Base-by-base conservation (phyloP, 148 eudicot species). In the Rheum nobile region DNA sequence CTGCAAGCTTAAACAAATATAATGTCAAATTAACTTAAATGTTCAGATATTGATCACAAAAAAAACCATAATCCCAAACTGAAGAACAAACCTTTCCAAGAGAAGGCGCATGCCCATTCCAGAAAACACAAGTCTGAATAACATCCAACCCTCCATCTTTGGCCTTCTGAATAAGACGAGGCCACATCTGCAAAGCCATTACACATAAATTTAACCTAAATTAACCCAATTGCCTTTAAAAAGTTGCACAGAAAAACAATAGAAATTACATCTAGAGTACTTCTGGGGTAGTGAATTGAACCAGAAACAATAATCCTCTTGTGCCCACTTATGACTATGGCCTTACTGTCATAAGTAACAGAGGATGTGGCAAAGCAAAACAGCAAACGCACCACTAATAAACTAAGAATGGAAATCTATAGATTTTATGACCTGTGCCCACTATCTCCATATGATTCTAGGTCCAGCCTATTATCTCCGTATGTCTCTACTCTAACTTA, bases 61-160 rank as follows among this genome's bases (percentile, higher is more conserved):
- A 57, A 24, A 28, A 31, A 0, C 6, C 41, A 38, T 38, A 48
- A 24, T 22, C 17, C 32, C 38, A 0, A 9, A 21, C 0, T 13
- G 21, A 48, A 46, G 38, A 43, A 65, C 0, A 46, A 77, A 88
- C 98, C 76, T 88, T 75, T 39, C 98, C 98, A 52, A 86, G 90
- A 42, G 98, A 83, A 67, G 98, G 98, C 68, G 91, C 98, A 74
- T 93, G 98, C 7, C 90, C 98, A 83, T 91, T 91, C 98, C 98
- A 93, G 50, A 93, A 93, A 29, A 93, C 97, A 79, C 91, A 93
- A 48, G 98, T 93, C 79, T 93, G 96, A n/a, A n/a, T n/a, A n/a
- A n/a, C n/a, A n/a, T n/a, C n/a, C n/a, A n/a, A n/a, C n/a, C n/a
- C n/a, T n/a, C 92, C 90, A 74, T 89, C 94, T 85, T 91, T 93